Conservation (phyloP, 331 rosid genomes). For the Rosa hybrid region DNA sequence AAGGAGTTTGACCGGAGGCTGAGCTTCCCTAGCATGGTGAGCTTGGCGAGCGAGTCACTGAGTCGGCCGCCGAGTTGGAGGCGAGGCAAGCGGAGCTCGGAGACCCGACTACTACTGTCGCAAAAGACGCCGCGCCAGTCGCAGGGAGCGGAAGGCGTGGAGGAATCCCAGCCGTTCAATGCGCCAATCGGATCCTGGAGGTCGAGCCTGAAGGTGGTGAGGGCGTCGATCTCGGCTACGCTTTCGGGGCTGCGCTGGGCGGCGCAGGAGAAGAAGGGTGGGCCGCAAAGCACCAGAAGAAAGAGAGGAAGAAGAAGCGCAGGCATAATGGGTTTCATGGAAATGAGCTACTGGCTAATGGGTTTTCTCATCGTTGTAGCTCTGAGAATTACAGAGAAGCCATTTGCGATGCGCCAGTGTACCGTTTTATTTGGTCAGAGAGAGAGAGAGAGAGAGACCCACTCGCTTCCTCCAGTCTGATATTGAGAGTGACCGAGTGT, state of each 20-base stretch:
- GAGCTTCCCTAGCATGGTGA: constrained; percentile 57
- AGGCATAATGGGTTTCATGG: not conserved
- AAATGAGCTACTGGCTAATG: not conserved
- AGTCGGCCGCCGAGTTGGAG: constrained; percentile 80
- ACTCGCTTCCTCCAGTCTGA: not conserved
- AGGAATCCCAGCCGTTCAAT: constrained; percentile 42
- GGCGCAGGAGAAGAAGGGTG: constrained; percentile 61
- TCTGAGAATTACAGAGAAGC: not conserved
- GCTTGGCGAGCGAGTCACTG: constrained; percentile 52
- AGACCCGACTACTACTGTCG: constrained; percentile 48
- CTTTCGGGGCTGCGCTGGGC: constrained; percentile 34
- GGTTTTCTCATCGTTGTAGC: too few species aligned
- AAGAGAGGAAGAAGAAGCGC: constrained; percentile 15
- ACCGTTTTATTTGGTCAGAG: not conserved
- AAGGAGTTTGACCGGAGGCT: constrained; percentile 75
- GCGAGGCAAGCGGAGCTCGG: constrained; percentile 77
- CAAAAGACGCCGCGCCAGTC: constrained; percentile 61
- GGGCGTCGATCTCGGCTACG: constrained; percentile 43
- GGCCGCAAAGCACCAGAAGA: constrained; percentile 40
- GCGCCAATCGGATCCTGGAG: constrained; percentile 53
- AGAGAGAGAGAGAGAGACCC: not conserved
- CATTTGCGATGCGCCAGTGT: not conserved
- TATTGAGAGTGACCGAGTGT: not conserved
- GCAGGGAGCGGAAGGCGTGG: constrained; percentile 49
- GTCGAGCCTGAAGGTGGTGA: constrained; percentile 42